These are phyloP conservation scores for Brasilioporus rufonigricans DNA, from an alignment of 768 basidiomycete genomes.

Conservation along the genomic window DNA sequence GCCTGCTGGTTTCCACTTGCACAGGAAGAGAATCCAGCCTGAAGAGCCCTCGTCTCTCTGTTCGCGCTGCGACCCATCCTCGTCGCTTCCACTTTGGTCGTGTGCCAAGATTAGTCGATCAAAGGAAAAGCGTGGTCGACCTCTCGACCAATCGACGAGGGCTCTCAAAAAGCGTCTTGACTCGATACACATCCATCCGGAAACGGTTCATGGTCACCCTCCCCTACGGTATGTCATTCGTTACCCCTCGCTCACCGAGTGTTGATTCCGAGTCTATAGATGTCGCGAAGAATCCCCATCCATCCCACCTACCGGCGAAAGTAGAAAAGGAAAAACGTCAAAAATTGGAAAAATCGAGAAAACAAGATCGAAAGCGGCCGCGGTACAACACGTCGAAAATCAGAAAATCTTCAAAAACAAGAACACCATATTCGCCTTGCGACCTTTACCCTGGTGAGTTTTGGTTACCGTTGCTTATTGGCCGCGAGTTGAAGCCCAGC, in stretches of 20 bases:
- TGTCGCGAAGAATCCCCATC: neutral
- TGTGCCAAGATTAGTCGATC: conserved; percentile 19
- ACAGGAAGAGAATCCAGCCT: neutral
- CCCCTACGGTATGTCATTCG: neutral
- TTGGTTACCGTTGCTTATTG: neutral
- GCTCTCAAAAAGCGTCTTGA: conserved; percentile 8
- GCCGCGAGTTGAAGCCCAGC: neutral
- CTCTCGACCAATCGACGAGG: neutral
- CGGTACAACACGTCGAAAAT: no score
- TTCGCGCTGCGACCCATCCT: conserved; percentile 2
- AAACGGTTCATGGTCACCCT: conserved; percentile 5
- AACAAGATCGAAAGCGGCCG: no score
- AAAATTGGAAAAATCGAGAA: no score
- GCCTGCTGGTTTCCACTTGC: neutral
- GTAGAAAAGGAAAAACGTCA: neutral
- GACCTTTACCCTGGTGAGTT: neutral
- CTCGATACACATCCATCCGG: conserved; percentile 2
- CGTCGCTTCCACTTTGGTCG: conserved; percentile 8
- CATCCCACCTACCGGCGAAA: neutral
- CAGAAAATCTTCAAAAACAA: neutral
- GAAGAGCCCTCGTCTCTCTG: neutral
- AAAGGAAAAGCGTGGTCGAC: conserved; percentile 2
- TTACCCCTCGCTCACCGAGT: neutral
- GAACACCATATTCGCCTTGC: neutral
- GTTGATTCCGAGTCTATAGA: neutral